Base-by-base conservation (phyloP, 176 grass and related monocot genomes). In the Raddia guianensis region DNA sequence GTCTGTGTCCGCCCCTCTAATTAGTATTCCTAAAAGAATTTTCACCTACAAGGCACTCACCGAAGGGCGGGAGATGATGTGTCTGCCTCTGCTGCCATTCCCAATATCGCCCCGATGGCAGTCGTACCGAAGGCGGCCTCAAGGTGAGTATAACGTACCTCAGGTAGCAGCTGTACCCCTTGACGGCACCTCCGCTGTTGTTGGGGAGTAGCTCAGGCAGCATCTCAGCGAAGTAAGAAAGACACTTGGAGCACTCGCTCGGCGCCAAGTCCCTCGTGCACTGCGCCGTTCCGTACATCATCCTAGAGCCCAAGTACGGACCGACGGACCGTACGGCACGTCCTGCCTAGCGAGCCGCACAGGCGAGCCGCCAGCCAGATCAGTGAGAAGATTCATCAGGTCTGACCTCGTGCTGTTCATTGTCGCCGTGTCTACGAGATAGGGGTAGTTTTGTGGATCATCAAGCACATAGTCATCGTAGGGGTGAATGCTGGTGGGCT, bases 261-360 rank as follows among this genome's bases (percentile, higher is more conserved):
- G 32, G 3, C 0, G 5, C 5, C 2, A 88, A 20, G 27, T 92
- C 83, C 60, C 73, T 57, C 7, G 82, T 92, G 74, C 86, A 92
- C 82, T 92, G 83, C 54, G 43, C 62, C 9, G 86, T 9, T 27
- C 67, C 83, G 8, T 46, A 35, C 32, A 92, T 69, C 47, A 15
- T 10, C 0, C 37, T 59, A 0, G 49, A 47, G 18, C 37, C 2
- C 2, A 13, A 75, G 59, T 43, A 65, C 27, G 27, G 27, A 27
- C 27, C 27, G 27, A 27, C 27, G 27, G 27, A 27, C 27, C 27
- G 27, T 27, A 27, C 10, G 0, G 19, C 33, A 55, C 50, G 9
- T 10, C 5, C 5, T 66, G 76, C 3, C 5, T 32, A 0, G 82
- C 86, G 3, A 91, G 20, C 52, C 68, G 20, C 2, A 9, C 19